These are phyloP conservation scores for Stephania cephalantha DNA, from an alignment of 164 flowering plant genomes.

Conservation along the genomic window DNA sequence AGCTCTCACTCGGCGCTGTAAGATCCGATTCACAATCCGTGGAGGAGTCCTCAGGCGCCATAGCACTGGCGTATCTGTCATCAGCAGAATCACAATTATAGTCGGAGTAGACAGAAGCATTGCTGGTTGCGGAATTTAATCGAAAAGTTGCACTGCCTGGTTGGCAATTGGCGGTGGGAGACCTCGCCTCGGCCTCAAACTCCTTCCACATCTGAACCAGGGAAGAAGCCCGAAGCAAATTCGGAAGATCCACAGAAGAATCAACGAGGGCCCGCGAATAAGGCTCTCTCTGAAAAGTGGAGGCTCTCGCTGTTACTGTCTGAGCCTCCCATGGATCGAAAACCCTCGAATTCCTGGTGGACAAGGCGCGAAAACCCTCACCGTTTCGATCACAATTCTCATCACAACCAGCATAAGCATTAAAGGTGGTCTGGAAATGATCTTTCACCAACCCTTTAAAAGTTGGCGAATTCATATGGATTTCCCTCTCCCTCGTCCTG, in stretches of 20 bases:
- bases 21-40: constrained; percentile 37
- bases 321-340: too few relatives aligned
- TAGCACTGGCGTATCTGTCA: constrained; percentile 5
- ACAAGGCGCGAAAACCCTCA: too few relatives aligned
- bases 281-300: constrained; percentile 19
- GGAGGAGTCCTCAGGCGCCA: constrained; percentile 19
- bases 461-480: constrained; percentile 17
- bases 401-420: constrained; percentile 6
- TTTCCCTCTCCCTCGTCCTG: constrained; percentile 24
- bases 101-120: constrained; percentile 17
- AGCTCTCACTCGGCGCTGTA: constrained; percentile 10
- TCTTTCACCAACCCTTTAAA: constrained; percentile 39
- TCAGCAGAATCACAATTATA: constrained; percentile 16
- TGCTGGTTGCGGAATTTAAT: constrained; percentile 23
- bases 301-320: constrained; percentile 18
- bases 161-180: constrained; percentile 22
- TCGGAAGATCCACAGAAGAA: constrained; percentile 21
- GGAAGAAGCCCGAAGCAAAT: constrained; percentile 45
- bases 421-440: constrained; percentile 27
- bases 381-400: constrained; percentile 12
- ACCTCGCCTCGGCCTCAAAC: constrained; percentile 29
- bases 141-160: constrained; percentile 12
- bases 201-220: constrained; percentile 75
- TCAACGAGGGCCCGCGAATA: constrained; percentile 23
- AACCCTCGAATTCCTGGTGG: too few relatives aligned